Conservation (phyloP, 768 basidiomycete genomes). For the Dictyophora rubrovolvata region DNA sequence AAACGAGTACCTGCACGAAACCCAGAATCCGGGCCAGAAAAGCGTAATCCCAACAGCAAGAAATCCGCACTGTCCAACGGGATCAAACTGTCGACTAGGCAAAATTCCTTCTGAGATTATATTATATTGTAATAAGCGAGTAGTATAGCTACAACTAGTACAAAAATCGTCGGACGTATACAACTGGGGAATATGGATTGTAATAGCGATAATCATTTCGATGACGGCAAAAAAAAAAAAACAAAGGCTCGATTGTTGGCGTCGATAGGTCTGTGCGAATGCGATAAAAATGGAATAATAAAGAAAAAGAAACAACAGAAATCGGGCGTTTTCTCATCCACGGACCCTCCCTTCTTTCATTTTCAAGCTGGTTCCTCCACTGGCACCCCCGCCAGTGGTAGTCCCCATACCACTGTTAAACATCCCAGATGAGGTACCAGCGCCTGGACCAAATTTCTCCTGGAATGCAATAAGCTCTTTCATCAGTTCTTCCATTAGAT, state of each 20-base stretch:
- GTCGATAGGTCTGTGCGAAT: neutral
- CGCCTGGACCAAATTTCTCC: slow-evolving; percentile 66
- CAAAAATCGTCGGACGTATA: neutral
- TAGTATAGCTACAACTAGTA: neutral
- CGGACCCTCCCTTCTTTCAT: neutral
- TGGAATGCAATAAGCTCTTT: slow-evolving; percentile 83
- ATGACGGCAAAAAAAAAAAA: neutral
- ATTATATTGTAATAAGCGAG: neutral
- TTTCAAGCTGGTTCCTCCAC: neutral
- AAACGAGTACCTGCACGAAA: too few relatives aligned
- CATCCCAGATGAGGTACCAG: slow-evolving; percentile 15
- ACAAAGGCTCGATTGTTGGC: neutral
- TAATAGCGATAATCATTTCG: neutral
- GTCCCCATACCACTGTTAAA: neutral
- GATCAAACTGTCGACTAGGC: too few relatives aligned
- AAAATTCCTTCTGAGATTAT: too few relatives aligned
- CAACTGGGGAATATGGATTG: neutral
- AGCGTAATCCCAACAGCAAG: too few relatives aligned
- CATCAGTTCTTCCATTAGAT: slow-evolving; percentile 82
- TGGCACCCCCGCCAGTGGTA: neutral
- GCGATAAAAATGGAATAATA: neutral
- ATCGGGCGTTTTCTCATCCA: neutral
- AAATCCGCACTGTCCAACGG: too few relatives aligned
- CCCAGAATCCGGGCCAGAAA: too few relatives aligned
- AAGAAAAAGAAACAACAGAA: neutral